Evolutionary conservation across 2,329 filamentous ascomycete genomes (phyloP), one percentile per base, ranked within the genome.

Genomic region (Fusarium nygamai): DNA sequence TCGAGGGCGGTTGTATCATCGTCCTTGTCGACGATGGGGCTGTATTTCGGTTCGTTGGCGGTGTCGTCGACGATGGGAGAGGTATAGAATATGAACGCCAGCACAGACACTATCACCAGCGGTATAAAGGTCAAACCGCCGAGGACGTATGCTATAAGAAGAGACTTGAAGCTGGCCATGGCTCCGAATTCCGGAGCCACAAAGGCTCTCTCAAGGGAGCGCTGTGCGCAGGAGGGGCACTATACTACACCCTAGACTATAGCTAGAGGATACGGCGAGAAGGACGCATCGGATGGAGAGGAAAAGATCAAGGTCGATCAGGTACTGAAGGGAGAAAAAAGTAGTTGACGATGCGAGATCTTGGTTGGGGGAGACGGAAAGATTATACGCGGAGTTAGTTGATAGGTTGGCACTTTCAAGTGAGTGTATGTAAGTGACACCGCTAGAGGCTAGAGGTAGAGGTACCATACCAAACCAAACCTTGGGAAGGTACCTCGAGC

Each of bases 71-170:
- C 85, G 75, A 84, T 78, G 51, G 93, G 93, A 61, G 94, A 88
- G 19, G 91, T 90, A 66, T 92, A 84, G 85, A 95, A 92, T 74
- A 90, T 90, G 81, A 95, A 90, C 39, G 90, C 80, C 61, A 95
- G 80, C 64, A 94, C 78, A 54, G 88, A 82, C 51, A 84, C 80
- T 60, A 95, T 72, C 68, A 95, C 78, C 8, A 97, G 85, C 36
- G 95, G 95, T 67, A 98, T 81, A 81, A 98, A 96, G 66, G 95
- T 98, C 80, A 98, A 82, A 78, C 95, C 96, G 83, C 95, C 95
- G 67, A 97, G 84, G 75, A 97, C 81, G 86, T 98, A 98, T 81
- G 93, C 88, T 80, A 93, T 82, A 74, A 97, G 86, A 80, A 96
- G 91, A 77, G 81, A 81, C 38, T 85, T 85, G 84, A 87, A 89